Percentiles rank a stretch among this genome's conserved stretches.
Conservation (phyloP, 495 filamentous ascomycete genomes). For the Tuber microsphaerosporum region DNA sequence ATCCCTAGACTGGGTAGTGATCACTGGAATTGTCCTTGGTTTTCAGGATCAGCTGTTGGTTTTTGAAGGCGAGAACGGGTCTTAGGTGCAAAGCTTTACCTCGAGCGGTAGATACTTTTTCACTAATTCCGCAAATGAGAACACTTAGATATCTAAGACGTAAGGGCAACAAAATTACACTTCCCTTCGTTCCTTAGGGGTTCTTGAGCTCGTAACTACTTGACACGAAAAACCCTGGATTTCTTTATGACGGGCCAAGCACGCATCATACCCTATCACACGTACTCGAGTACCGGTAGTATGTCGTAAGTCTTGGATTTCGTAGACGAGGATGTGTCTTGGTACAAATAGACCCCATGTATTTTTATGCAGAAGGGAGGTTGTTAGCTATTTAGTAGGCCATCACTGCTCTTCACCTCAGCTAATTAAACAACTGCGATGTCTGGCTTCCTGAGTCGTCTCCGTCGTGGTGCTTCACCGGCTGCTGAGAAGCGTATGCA, state of each 20-base stretch:
- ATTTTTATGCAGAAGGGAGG: neutral
- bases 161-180: too few relatives aligned
- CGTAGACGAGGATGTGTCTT: neutral
- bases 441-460: conserved; percentile 15
- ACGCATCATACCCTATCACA: neutral
- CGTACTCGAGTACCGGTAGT: neutral
- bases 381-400: neutral
- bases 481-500: conserved; percentile 4
- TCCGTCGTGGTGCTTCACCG: conserved; percentile 11
- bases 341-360: conserved; percentile 2
- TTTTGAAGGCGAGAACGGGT: too few relatives aligned
- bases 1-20: too few relatives aligned
- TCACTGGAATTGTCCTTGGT: too few relatives aligned
- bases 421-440: neutral
- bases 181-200: too few relatives aligned
- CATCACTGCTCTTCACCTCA: neutral
- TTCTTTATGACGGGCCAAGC: too few relatives aligned
- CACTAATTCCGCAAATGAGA: too few relatives aligned
- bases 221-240: conserved; percentile 7
- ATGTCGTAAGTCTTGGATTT: neutral
- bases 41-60: too few relatives aligned
- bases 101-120: too few relatives aligned
- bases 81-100: too few relatives aligned
- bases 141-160: too few relatives aligned
- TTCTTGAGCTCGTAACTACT: too few relatives aligned